A percentile compares a stretch with the other conserved stretches of the same genome.
Evolutionary conservation across 2,329 filamentous ascomycete genomes (phyloP).

Genomic region (Berkeleyomyces rouxiae): DNA sequence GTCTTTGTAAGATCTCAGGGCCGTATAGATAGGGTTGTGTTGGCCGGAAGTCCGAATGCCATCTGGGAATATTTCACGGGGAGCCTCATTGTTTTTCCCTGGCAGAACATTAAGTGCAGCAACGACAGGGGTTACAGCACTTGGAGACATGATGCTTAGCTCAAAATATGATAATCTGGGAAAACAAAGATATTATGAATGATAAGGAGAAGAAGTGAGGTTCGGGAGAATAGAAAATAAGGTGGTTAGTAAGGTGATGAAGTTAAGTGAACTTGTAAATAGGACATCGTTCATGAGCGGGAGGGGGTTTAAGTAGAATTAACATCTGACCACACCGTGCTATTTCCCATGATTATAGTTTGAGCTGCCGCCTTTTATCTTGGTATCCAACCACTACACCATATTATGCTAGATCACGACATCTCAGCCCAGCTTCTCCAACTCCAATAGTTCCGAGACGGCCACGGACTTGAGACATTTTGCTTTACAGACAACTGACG

Average conservation of each 20-base stretch:
- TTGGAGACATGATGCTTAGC: neutral
- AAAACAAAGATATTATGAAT: neutral
- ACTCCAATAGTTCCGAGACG: neutral
- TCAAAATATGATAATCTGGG: neutral
- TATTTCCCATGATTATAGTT: neutral
- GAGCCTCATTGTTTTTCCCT: conserved; percentile 21
- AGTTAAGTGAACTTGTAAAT: no score
- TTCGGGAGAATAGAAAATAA: neutral
- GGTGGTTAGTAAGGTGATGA: neutral
- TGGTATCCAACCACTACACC: neutral
- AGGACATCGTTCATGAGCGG: neutral
- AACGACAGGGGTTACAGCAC: neutral
- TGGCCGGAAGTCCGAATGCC: conserved; percentile 46
- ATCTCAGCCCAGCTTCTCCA: neutral
- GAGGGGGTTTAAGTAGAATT: neutral
- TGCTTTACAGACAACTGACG: neutral
- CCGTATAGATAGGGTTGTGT: conserved; percentile 49
- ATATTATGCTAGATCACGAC: neutral
- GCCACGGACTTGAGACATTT: neutral
- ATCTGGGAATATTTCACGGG: conserved; percentile 28
- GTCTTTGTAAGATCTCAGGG: conserved; percentile 47
- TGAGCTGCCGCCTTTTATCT: neutral
- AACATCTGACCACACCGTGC: neutral
- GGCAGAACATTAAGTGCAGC: neutral
- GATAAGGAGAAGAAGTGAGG: neutral